Evolutionary conservation across 2,329 filamentous ascomycete genomes (phyloP).

Genomic region (Volutella citrinella): DNA sequence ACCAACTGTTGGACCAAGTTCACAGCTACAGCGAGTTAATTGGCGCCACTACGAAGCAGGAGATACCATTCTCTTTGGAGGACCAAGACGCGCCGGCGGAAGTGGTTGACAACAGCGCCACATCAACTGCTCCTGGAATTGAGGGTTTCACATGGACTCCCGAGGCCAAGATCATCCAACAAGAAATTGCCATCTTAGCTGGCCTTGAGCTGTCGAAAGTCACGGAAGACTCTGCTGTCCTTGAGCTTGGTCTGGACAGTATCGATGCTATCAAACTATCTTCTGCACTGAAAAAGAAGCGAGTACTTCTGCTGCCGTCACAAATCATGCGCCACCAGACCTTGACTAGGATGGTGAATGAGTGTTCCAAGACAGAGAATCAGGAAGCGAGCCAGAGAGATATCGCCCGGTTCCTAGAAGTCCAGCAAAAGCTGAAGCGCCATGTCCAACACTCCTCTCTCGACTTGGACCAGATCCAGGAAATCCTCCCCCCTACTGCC

Average conservation of each 20-base stretch:
- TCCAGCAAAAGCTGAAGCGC: constrained; percentile 32
- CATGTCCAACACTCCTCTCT: constrained; percentile 35
- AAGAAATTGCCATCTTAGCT: constrained; percentile 62
- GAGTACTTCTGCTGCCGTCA: constrained; percentile 65
- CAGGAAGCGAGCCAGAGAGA: constrained; percentile 2
- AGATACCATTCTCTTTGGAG: neutral
- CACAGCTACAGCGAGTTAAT: constrained; percentile 19
- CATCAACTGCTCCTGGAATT: constrained; percentile 31
- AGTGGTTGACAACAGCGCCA: neutral
- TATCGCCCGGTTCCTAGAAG: constrained; percentile 10
- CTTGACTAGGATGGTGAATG: constrained; percentile 55
- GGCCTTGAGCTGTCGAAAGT: constrained; percentile 51
- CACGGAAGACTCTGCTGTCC: constrained; percentile 60
- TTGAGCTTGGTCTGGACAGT: constrained; percentile 85
- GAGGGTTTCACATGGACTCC: constrained; percentile 56
- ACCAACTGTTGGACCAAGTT: constrained; percentile 35
- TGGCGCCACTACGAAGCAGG: constrained; percentile 1
- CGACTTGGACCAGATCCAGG: constrained; percentile 44
- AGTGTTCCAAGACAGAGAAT: constrained; percentile 2
- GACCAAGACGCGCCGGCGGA: neutral
- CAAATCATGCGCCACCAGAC: constrained; percentile 72
- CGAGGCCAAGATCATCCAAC: constrained; percentile 50
- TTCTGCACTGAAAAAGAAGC: constrained; percentile 61
- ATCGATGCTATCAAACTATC: constrained; percentile 87
- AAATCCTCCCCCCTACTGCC: constrained; percentile 71